These are phyloP conservation scores for Hibiscus syriacus DNA, from an alignment of 345 rosid genomes.

Conservation along the genomic window DNA sequence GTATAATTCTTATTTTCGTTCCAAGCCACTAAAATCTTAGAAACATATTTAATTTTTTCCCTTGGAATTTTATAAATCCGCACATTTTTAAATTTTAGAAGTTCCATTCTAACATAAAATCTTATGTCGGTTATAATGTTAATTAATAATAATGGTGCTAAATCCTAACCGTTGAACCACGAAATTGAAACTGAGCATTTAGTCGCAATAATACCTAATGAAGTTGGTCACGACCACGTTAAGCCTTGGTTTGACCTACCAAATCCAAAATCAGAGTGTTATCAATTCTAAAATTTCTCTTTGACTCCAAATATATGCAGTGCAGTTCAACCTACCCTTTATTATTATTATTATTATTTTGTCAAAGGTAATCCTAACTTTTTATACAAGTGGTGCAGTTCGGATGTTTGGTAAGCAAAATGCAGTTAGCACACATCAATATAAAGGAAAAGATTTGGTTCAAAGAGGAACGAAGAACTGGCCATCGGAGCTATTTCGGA, in stretches of 20 bases:
- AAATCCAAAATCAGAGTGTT: neutral
- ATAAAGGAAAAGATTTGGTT: neutral
- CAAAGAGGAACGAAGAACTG: neutral
- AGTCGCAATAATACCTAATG: neutral
- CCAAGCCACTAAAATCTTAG: no score
- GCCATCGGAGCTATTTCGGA: neutral
- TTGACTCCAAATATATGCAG: neutral
- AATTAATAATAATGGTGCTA: neutral
- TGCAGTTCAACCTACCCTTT: conserved; percentile 22
- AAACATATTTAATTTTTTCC: no score
- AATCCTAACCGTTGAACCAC: neutral
- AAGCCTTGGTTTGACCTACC: conserved; percentile 5
- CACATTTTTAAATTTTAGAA: no score
- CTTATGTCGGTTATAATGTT: no score
- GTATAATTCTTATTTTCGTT: no score
- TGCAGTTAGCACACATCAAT: conserved; percentile 6
- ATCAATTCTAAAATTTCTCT: neutral
- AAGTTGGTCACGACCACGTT: neutral
- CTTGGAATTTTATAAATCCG: no score
- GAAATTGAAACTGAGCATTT: neutral
- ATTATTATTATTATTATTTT: neutral
- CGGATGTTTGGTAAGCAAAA: conserved; percentile 7
- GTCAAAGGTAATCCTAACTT: conserved; percentile 18
- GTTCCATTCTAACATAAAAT: no score
- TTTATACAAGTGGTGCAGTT: conserved; percentile 8